Base-by-base conservation (phyloP, 1,284 basidiomycete species). In the Pisolithus thermaeus region DNA sequence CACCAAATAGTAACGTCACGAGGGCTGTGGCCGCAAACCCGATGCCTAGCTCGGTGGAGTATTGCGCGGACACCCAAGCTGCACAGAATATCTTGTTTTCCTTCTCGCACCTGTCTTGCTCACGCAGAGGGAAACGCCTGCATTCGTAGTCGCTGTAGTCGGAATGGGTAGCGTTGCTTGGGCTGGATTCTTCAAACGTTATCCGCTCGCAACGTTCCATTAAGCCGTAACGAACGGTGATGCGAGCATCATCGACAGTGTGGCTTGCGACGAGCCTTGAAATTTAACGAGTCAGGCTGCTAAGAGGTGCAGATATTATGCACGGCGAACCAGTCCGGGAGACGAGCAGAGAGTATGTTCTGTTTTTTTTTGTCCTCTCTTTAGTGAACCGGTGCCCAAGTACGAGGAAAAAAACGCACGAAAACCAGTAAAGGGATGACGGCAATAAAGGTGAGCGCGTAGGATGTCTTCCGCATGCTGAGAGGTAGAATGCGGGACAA, bases 31-130 rank as follows among this genome's bases (percentile, higher is more conserved):
- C 74, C 12, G 76, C 81, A 62, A 84, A 84, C 11, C 84, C 83
- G 41, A 81, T 73, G 45, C 78, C 78, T 18, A 88, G 65, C 62
- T 84, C 78, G 18, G 75, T 71, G 40, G 79, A 69, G 61, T 87
- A 90, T 3, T 76, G 75, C 16, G 87, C 87, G 39, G 80, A 86
- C 14, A 75, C 77, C 87, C 87, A 90, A 41, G 76, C 71, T 18
- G 78, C 74, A 65, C 87, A 90, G 64, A 86, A 81, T 0, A 63
- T 51, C 47, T 71, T 69, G 56, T 85, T 83, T 53, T 83, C 77
- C 46, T 77, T 67, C 56, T 87, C 81, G 59, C 87, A 90, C 2
- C 64, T 60, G 59, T 88, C 85, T 27, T 74, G 65, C 1, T 76
- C 77, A n/a, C 76, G 73, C 45, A 71, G 68, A 3, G 86, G 86